Percentiles rank a stretch among this genome's conserved stretches.
These are phyloP conservation scores for Phytophthora pluvialis DNA, from an alignment of 352 stramenopile genomes.

Conservation along the genomic window DNA sequence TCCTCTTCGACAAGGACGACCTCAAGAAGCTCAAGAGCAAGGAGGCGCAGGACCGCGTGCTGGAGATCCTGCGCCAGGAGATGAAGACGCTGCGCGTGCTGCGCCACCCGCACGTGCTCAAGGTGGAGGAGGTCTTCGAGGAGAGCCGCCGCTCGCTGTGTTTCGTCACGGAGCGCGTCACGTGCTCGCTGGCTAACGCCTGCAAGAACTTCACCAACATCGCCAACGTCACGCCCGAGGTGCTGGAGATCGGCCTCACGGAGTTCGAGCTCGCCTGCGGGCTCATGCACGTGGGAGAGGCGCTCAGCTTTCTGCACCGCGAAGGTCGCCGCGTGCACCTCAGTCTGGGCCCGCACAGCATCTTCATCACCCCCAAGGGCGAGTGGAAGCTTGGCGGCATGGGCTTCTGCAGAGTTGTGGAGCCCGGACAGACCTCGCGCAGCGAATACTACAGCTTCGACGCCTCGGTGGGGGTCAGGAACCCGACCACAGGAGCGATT, in stretches of 20 bases:
- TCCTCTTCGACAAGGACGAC: constrained; percentile 90
- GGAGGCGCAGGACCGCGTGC: constrained; percentile 83
- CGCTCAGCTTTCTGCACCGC: constrained; percentile 91
- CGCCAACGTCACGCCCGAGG: constrained; percentile 83
- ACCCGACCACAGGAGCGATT: constrained; percentile 54
- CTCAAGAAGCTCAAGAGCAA: constrained; percentile 86
- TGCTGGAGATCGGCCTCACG: constrained; percentile 87
- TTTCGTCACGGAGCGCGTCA: constrained; percentile 92
- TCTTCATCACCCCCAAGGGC: constrained; percentile 92
- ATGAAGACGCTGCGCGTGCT: constrained; percentile 89
- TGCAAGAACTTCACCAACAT: constrained; percentile 91
- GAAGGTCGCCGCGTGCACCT: constrained; percentile 89
- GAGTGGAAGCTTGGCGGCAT: constrained; percentile 93
- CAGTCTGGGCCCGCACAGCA: constrained; percentile 84
- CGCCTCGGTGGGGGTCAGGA: constrained; percentile 54
- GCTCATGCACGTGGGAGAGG: constrained; percentile 89
- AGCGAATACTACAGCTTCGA: constrained; percentile 86
- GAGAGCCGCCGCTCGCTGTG: constrained; percentile 85
- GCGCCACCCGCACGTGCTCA: constrained; percentile 89
- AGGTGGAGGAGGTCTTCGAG: constrained; percentile 92
- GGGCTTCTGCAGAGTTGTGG: constrained; percentile 87
- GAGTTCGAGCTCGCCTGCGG: constrained; percentile 90
- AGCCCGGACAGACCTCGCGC: constrained; percentile 80
- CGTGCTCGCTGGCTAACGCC: constrained; percentile 90
- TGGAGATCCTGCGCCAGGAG: constrained; percentile 89